A percentile compares a stretch with the other conserved stretches of the same genome.
Conservation (phyloP, 208 protist species). For the Leishmania tropica region DNA sequence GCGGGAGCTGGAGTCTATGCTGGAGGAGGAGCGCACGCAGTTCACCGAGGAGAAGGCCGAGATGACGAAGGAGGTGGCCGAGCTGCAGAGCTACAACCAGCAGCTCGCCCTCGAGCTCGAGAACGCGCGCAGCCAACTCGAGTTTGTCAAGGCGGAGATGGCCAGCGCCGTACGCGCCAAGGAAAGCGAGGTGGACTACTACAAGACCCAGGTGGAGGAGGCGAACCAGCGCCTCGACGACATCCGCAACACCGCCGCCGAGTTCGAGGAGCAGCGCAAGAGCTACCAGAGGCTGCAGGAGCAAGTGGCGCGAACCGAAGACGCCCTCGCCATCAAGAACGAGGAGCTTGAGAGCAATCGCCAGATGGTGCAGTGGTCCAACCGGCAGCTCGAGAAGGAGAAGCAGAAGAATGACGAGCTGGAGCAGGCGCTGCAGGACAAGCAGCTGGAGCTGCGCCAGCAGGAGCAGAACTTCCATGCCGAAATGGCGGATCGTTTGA, state of each 20-base stretch:
- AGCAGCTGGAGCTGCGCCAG: slow-evolving; percentile 80
- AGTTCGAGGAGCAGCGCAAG: slow-evolving; percentile 78
- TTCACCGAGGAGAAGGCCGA: slow-evolving; percentile 77
- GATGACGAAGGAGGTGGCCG: slow-evolving; percentile 61
- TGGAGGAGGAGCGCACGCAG: slow-evolving; percentile 83
- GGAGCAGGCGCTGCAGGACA: slow-evolving; percentile 65
- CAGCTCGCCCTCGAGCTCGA: slow-evolving; percentile 85
- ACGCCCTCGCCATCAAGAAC: slow-evolving; percentile 69
- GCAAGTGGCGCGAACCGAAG: slow-evolving; percentile 75
- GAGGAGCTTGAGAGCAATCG: slow-evolving; percentile 82
- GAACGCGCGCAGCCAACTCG: slow-evolving; percentile 67
- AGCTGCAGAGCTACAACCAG: slow-evolving; percentile 80
- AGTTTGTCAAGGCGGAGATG: slow-evolving; percentile 54
- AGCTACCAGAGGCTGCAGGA: slow-evolving; percentile 86
- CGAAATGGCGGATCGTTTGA: slow-evolving; percentile 80
- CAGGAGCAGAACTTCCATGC: slow-evolving; percentile 71
- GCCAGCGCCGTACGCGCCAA: slow-evolving; percentile 67
- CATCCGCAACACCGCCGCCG: slow-evolving; percentile 61
- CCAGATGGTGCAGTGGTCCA: slow-evolving; percentile 91
- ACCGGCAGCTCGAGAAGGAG: slow-evolving; percentile 80
- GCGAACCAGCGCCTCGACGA: slow-evolving; percentile 66
- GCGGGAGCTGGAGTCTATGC: slow-evolving; percentile 69
- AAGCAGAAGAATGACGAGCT: slow-evolving; percentile 87
- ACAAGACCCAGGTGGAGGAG: slow-evolving; percentile 58
- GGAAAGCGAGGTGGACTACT: slow-evolving; percentile 80